Base-by-base conservation (phyloP, 2,329 filamentous ascomycete species). In the Dactylellina sp. region DNA sequence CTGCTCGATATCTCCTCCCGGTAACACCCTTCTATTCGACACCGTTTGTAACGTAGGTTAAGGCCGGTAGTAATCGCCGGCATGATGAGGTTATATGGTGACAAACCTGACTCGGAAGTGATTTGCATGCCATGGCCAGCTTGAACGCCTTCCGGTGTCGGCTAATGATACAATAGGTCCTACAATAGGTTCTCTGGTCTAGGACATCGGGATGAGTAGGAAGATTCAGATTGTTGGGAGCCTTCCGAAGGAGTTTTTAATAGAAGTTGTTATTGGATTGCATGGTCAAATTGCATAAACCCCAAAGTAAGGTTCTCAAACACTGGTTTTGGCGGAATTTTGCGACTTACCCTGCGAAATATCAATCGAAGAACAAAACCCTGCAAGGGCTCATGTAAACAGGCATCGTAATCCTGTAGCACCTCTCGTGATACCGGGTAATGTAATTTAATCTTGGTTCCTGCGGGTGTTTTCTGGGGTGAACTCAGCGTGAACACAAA, bases 61-160 rank as follows among this genome's bases (percentile, higher is more conserved):
- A 53, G 18, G 18, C 11, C 11, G 47, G 20, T 14, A 62, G 53
- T 74, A 74, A 62, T 74, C 70, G 70, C 70, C 70, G 70, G 55
- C 24, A 53, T 64, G 16, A n/a, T 44, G 39, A 35, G 42, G 49
- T 39, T 49, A 60, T 35, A 50, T 52, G 24, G 32, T 50, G 35
- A 60, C n/a, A n/a, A 53, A 32, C 52, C 53, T 37, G 42, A 61
- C 52, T 47, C 60, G 57, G 56, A 12, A 71, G 57, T 35, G 65
- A 62, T 71, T 55, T 40, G 53, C 63, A 35, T 44, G 18, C 22
- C 40, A 40, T 22, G 28, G 24, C 57, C 20, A 49, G 61, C 22
- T 16, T 18, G 24, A 37, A 28, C 32, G 37, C 25, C 42, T 50
- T 32, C 57, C 42, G 50, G 50, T 32, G 49, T 44, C 50, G 56